Base-by-base conservation (phyloP, 2,329 filamentous ascomycete genomes). In the Leptodontidium sp. region DNA sequence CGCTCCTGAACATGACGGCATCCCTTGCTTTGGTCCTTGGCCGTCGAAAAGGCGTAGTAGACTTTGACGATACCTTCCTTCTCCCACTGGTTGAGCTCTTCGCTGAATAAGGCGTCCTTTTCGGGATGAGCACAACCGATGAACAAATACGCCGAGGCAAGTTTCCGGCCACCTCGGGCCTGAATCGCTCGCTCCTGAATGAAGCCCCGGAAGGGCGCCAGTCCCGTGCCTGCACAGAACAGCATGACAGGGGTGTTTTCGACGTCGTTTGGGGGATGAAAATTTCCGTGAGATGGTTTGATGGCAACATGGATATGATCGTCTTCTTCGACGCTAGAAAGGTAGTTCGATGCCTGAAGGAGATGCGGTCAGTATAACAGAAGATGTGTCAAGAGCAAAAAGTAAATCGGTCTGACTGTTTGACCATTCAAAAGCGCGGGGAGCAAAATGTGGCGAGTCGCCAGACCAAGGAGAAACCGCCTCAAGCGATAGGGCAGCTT, bases 121-220 rank as follows among this genome's bases (percentile, higher is more conserved):
- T 73, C 68, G 0, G 75, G 72, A 45, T 73, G 70, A 12, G 45
- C 38, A 45, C 76, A 77, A 1, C 75, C 74, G 29, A 77, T 74
- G 68, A 77, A 77, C 7, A 77, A 66, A 40, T 74, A 73, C 2
- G 74, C 73, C 1, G 75, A 70, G 4, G 74, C 74, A 11, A 75
- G 67, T 49, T 73, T 77, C 0, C 73, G 69, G 2, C 74, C 76
- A 17, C 81, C 82, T 3, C 77, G 79, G 12, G 82, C 76, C 67
- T 79, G 71, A 84, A 75, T 75, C 85, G 79, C 81, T 1, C 84
- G 81, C 58, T 85, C 82, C 77, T 84, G 80, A 11, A 84, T 70
- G 68, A 85, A 85, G 0, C 82, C 83, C 2, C 82, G 79, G 79
- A 85, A 85, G 0, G 84, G 84, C 0, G 83, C 83, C 9, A 84